phyloP scores from a whole-genome alignment of 805 yeast species.

The Aciculoconidium aculeatum region DNA sequence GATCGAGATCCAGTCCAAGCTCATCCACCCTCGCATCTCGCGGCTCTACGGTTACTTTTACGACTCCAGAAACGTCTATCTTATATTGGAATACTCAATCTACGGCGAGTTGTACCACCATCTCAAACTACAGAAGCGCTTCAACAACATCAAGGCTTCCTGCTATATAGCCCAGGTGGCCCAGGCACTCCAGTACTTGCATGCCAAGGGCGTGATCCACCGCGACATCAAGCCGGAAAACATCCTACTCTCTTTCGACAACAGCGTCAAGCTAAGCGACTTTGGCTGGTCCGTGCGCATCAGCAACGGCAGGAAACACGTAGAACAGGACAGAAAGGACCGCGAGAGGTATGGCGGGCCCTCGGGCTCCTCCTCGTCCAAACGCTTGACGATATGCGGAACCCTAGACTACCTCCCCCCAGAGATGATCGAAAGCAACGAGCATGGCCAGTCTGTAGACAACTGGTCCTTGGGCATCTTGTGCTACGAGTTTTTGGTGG shows the following conservation, averaged over 20 bases:
- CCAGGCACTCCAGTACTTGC: slow-evolving; percentile 70
- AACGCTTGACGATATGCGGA: slow-evolving; percentile 85
- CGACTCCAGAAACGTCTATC: slow-evolving; percentile 73
- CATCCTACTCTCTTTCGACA: slow-evolving; percentile 69
- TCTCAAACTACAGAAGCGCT: slow-evolving; percentile 59
- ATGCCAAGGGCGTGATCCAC: slow-evolving; percentile 75
- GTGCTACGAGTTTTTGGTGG: slow-evolving; percentile 80
- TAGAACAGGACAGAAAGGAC: not conserved
- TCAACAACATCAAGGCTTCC: slow-evolving; percentile 70
- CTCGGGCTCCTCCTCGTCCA: too few species aligned
- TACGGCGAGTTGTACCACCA: slow-evolving; percentile 82
- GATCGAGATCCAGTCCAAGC: slow-evolving; percentile 79
- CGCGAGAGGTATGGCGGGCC: not conserved
- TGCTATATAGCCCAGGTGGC: slow-evolving; percentile 80
- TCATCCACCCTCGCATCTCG: slow-evolving; percentile 76
- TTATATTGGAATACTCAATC: slow-evolving; percentile 78
- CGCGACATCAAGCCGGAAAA: slow-evolving; percentile 95
- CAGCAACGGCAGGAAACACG: slow-evolving; percentile 5
- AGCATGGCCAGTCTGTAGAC: slow-evolving; percentile 76
- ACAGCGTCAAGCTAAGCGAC: slow-evolving; percentile 79
- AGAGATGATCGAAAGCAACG: slow-evolving; percentile 82
- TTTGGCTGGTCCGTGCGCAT: slow-evolving; percentile 93
- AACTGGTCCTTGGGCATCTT: slow-evolving; percentile 91
- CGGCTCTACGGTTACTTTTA: slow-evolving; percentile 80
- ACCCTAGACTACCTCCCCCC: slow-evolving; percentile 94